Base-by-base conservation (phyloP, 2,329 filamentous ascomycete species). In the Arthrobotrys musiformis region DNA sequence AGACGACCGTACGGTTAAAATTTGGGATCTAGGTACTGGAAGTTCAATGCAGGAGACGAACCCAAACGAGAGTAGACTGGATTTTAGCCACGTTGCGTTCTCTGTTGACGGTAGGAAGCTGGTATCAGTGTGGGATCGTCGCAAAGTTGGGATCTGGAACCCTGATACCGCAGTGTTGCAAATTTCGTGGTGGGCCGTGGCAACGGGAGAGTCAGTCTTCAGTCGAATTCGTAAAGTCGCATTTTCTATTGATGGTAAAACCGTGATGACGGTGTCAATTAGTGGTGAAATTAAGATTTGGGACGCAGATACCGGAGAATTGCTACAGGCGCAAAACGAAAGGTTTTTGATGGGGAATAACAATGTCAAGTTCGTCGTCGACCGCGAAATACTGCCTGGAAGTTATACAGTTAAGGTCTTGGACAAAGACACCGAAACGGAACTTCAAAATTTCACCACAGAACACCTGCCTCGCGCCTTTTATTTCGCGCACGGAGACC, bases 121-220 rank as follows among this genome's bases (percentile, higher is more conserved):
- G 35, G 35, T 5, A 5, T 40, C 35, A 15, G 35, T 40, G 15
- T 44, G 40, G 11, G 35, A n/a, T 2, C n/a, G 9, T 22, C 1
- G 42, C n/a, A 22, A 1, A 1, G 9, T 50, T 6, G 9, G 22
- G 24, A 26, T 50, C 4, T 26, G 22, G 22, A 11, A 28, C 13
- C 1, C 8, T 11, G 22, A 15, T 46, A 46, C 42, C 1, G 42
- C 5, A 22, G 40, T 22, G n/a, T 37, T 28, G 19, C 40, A 3
- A 46, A 17, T 11, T 33, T 70, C 7, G 30, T 40, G 35, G 35
- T 4, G 35, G 35, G n/a, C n/a, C n/a, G n/a, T n/a, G n/a, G n/a
- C n/a, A n/a, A n/a, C n/a, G n/a, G n/a, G n/a, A 61, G 19, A 35
- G 70, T 13, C 70, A 75, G n/a, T n/a, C 30, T 46, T 17, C 2